phyloP scores from a whole-genome alignment of 2,329 filamentous ascomycete genomes.

The Aspergillus fumigatus region DNA sequence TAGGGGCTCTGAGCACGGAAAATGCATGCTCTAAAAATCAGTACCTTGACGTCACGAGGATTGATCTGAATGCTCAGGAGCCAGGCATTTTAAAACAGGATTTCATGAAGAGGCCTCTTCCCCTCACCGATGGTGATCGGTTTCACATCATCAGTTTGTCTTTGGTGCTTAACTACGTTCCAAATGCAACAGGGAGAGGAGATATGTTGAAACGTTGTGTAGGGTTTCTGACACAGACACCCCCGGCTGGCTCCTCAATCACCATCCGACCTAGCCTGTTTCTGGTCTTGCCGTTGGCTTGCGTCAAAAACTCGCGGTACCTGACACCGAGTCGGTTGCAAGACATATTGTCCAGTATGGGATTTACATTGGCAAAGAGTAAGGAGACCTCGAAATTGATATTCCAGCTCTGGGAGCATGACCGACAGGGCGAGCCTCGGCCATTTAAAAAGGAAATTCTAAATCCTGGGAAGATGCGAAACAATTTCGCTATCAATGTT shows the following conservation, averaged over 20 bases:
- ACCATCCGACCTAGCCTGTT: constrained; percentile 60
- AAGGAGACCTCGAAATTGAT: constrained; percentile 80
- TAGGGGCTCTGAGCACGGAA: constrained; percentile 76
- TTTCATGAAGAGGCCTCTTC: constrained; percentile 84
- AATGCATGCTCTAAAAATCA: constrained; percentile 77
- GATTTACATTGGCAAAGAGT: constrained; percentile 60
- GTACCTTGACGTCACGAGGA: constrained; percentile 70
- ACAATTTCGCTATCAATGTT: constrained; percentile 85
- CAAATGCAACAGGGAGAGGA: constrained; percentile 68
- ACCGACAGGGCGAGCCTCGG: constrained; percentile 23
- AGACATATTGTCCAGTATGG: constrained; percentile 71
- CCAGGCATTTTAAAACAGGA: constrained; percentile 77
- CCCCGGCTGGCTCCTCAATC: constrained; percentile 15
- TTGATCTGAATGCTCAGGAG: constrained; percentile 85
- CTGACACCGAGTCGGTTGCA: constrained; percentile 66
- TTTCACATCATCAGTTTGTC: constrained; percentile 93
- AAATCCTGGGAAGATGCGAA: constrained; percentile 68
- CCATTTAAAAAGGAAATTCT: constrained; percentile 69
- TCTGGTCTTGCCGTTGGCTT: constrained; percentile 82
- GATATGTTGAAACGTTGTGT: constrained; percentile 78
- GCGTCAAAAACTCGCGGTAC: constrained; percentile 86
- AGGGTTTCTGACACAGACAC: constrained; percentile 56
- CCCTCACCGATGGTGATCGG: constrained; percentile 52
- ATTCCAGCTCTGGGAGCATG: constrained; percentile 78
- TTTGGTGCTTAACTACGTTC: constrained; percentile 90